phyloP scores from a whole-genome alignment of 2,329 filamentous ascomycete species.

The Cladosporium sp. region DNA sequence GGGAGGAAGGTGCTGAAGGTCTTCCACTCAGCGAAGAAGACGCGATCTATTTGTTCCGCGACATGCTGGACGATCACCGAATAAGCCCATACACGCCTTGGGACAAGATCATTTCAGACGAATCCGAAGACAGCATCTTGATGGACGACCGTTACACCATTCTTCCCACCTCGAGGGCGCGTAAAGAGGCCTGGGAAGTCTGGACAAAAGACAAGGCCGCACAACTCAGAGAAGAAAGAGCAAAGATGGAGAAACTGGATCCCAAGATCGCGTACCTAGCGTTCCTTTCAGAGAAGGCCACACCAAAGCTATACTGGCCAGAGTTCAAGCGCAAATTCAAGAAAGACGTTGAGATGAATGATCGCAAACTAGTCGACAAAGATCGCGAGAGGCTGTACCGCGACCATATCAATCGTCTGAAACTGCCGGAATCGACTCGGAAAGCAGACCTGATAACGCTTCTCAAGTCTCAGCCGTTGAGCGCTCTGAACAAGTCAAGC shows the following conservation, averaged over 20 bases:
- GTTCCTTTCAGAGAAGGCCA: conserved; percentile 79
- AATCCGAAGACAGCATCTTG: conserved; percentile 69
- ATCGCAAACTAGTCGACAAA: conserved; percentile 61
- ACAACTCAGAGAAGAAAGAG: conserved; percentile 69
- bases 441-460: conserved; percentile 70
- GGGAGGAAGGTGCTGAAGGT: conserved; percentile 72
- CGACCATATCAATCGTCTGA: conserved; percentile 68
- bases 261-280: conserved; percentile 79
- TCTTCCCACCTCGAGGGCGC: conserved; percentile 75
- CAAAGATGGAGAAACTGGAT: conserved; percentile 76
- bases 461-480: conserved; percentile 62
- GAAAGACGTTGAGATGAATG: conserved; percentile 78
- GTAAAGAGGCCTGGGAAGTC: conserved; percentile 79
- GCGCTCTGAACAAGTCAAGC: conserved; percentile 62
- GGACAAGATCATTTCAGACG: conserved; percentile 77
- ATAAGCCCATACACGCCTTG: conserved; percentile 89
- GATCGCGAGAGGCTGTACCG: conserved; percentile 79
- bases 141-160: conserved; percentile 87
- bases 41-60: conserved; percentile 75
- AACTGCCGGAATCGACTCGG: conserved; percentile 65
- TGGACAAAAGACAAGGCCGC: conserved; percentile 82
- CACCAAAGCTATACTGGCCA: conserved; percentile 92
- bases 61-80: conserved; percentile 77
- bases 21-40: conserved; percentile 73
- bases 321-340: conserved; percentile 93